phyloP scores from a whole-genome alignment of 176 grass and related monocot genomes.

The maize (Zea mays) region DNA sequence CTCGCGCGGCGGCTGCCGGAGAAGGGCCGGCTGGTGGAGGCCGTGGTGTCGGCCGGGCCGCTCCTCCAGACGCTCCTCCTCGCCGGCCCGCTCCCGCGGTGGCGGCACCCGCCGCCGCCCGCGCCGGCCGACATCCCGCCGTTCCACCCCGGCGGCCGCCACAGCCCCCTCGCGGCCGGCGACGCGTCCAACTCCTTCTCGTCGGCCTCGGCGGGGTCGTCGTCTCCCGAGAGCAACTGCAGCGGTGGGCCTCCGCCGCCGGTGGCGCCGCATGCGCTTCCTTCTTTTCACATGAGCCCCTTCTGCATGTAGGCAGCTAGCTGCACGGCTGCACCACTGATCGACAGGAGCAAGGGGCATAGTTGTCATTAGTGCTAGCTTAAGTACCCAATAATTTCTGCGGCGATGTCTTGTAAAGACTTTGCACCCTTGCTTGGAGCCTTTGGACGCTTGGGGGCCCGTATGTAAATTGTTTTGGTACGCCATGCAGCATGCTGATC shows the following conservation, averaged over 20 bases:
- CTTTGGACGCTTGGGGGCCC: not conserved
- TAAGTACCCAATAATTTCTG: not conserved
- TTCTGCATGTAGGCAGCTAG: slow-evolving; percentile 45
- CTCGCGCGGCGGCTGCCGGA: slow-evolving; percentile 64
- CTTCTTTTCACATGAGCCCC: slow-evolving; percentile 41
- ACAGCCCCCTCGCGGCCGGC: slow-evolving; percentile 21
- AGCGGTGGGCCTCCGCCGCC: slow-evolving; percentile 24
- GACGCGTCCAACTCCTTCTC: slow-evolving; percentile 45
- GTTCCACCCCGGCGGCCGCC: slow-evolving; percentile 45
- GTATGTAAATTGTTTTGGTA: not conserved
- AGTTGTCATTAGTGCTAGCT: not conserved
- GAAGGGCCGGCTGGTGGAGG: slow-evolving; percentile 82
- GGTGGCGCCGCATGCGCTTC: not conserved
- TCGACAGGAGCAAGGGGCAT: not conserved
- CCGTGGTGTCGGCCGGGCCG: slow-evolving; percentile 73
- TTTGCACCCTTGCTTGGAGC: not conserved
- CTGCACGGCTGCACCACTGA: not conserved
- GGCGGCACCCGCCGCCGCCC: slow-evolving; percentile 79
- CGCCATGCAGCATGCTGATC: not conserved
- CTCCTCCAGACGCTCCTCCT: slow-evolving; percentile 85
- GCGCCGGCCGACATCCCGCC: slow-evolving; percentile 71
- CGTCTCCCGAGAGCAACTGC: slow-evolving; percentile 58
- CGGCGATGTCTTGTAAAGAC: not conserved
- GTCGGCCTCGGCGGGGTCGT: slow-evolving; percentile 27
- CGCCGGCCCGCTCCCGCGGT: slow-evolving; percentile 85